Evolutionary conservation across 176 grass and related monocot species (phyloP).

Genomic region (Eremochloa ophiuroides): DNA sequence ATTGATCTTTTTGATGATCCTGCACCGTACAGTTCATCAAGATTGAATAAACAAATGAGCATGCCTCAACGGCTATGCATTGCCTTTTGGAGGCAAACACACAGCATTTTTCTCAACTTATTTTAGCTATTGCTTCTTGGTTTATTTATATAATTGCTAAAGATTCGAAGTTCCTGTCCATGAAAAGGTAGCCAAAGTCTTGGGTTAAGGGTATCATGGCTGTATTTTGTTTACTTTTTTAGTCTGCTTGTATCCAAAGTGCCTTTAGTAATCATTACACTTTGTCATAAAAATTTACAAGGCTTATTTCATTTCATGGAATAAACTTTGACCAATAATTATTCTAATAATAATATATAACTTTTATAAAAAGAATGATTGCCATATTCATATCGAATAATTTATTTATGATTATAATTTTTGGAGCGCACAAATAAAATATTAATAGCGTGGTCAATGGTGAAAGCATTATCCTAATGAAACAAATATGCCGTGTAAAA

Average conservation of each 20-base stretch:
- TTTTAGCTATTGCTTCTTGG: neutral
- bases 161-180: neutral
- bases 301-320: neutral
- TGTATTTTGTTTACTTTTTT: neutral
- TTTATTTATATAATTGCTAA: neutral
- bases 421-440: neutral
- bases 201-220: neutral
- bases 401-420: neutral
- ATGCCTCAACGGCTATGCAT: neutral
- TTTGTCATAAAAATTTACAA: neutral
- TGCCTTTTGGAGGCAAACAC: conserved; percentile 36
- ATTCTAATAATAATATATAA: too few relatives aligned
- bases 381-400: too few relatives aligned
- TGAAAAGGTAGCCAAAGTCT: neutral
- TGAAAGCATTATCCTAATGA: neutral
- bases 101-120: too few relatives aligned
- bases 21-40: neutral
- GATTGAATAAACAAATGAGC: conserved; percentile 13
- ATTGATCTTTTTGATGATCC: conserved; percentile 24
- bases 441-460: neutral
- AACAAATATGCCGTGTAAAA: neutral
- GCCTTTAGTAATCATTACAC: neutral
- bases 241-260: neutral
- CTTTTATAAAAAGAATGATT: too few relatives aligned
- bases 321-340: too few relatives aligned